Conservation (phyloP, 352 stramenopile species). For the Phytophthora brassicae region DNA sequence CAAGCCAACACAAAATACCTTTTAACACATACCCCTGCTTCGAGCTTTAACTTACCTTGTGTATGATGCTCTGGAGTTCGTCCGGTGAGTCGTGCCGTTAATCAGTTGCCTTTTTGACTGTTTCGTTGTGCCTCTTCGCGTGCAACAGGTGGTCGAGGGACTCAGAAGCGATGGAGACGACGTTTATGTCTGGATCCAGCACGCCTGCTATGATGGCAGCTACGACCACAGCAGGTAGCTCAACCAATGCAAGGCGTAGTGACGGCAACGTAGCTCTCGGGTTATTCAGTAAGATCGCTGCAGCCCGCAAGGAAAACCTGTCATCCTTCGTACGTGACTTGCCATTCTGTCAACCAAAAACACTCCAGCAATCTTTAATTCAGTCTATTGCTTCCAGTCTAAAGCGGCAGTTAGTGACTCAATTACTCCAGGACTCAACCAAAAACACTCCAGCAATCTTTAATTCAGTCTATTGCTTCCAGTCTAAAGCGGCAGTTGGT, state of each 20-base stretch:
- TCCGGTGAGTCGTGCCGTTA: constrained; percentile 12
- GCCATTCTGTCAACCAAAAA: background rate
- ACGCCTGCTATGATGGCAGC: constrained; percentile 11
- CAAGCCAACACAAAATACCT: constrained; percentile 38
- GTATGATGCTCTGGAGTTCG: background rate
- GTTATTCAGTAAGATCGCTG: constrained; percentile 77
- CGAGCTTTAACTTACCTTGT: constrained; percentile 2
- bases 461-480: background rate
- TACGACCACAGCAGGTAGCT: constrained; percentile 2
- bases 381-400: constrained; percentile 2
- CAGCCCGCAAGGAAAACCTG: constrained; percentile 69
- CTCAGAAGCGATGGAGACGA: constrained; percentile 21
- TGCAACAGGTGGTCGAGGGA: background rate
- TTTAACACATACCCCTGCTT: constrained; percentile 19
- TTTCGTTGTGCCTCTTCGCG: constrained; percentile 28
- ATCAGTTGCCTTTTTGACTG: constrained; percentile 5
- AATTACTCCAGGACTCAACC: too few relatives aligned
- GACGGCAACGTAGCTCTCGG: constrained; percentile 57
- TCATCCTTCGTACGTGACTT: constrained; percentile 40
- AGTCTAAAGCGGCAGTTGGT: constrained; percentile 21
- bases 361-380: background rate
- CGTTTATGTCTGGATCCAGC: constrained; percentile 21
- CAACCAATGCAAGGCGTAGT: constrained; percentile 16
- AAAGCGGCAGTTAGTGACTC: too few relatives aligned
- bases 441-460: background rate